Evolutionary conservation across 805 yeast species (phyloP), one percentile per base, ranked within the genome.

Genomic region (Myxozyma melibiosi): DNA sequence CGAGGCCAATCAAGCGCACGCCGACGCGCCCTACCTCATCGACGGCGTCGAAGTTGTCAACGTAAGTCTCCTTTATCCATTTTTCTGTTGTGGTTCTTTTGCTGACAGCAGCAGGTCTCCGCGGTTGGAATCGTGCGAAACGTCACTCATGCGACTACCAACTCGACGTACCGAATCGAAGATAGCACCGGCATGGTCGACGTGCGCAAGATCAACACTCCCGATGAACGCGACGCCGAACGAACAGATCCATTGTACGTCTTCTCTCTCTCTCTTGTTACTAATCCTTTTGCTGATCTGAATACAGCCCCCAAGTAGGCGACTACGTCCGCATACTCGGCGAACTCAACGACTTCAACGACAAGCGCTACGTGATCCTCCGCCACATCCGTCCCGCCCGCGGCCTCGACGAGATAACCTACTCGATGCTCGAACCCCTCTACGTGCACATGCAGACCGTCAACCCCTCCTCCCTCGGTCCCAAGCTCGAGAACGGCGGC

Each of bases 131-230:
- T 81, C 14, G 73, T 85, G 11, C 74, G 86, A 55, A 78, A 79
- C 49, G 78, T 82, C 2, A 73, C 77, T 38, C 74, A 72, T 41
- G 48, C 33, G 27, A 73, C 83, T 2, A 76, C 81, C 28, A 76
- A 80, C 7, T 68, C 79, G 22, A 69, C 71, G 5, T 68, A 83
- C 54, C 75, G 79, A 13, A 64, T 86, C 9, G 88, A 84, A 66
- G 91, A 86, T 69, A 87, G 89, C 13, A 83, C 90, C 0, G 88
- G 88, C 1, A 65, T 76, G 1, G 69, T 79, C 13, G 82, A 81
- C n/a, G 75, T 83, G 55, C 74, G 81, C 54, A 74, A 77, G 56
- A 83, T 86, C 84, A 70, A n/a, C 42, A 40, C 20, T n/a, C 37
- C 45, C 2, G 48, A 46, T 25, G 52, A 53, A 13, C 30, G 25